These are phyloP conservation scores for Wallacemonas sp. DNA, from an alignment of 208 protist genomes.

Conservation along the genomic window DNA sequence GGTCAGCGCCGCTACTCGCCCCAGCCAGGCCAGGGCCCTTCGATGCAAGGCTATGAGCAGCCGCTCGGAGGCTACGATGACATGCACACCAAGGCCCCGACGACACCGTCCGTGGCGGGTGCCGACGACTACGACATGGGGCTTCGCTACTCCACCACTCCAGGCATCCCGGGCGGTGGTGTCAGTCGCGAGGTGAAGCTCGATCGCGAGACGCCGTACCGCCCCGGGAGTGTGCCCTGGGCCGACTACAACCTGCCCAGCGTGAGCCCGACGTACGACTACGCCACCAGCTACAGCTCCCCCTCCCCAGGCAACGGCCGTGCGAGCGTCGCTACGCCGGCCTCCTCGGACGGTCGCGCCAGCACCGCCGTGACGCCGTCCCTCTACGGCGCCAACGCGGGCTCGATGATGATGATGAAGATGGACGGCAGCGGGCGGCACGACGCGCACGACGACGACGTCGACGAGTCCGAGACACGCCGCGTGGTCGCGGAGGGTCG, in stretches of 20 bases:
- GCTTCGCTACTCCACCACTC: not conserved
- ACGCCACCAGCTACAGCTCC: constrained; percentile 12
- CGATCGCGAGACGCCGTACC: not conserved
- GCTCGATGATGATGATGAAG: not conserved
- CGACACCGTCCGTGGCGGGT: no score
- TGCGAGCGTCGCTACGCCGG: not conserved
- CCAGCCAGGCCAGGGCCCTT: not conserved
- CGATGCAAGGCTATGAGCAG: not conserved
- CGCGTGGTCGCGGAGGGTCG: not conserved
- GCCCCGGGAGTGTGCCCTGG: not conserved
- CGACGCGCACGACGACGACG: not conserved
- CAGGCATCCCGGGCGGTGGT: not conserved
- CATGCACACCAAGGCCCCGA: not conserved
- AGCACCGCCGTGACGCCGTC: not conserved
- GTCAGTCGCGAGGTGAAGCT: not conserved
- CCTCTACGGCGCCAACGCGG: not conserved
- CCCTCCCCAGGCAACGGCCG: constrained; percentile 17
- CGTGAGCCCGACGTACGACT: not conserved
- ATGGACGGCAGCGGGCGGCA: not conserved
- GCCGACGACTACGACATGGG: constrained; percentile 14
- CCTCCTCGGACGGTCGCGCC: not conserved
- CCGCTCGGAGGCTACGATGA: not conserved
- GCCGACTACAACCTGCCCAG: not conserved
- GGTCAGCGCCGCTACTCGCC: not conserved
- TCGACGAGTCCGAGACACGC: not conserved